A percentile compares a stretch with the other conserved stretches of the same genome.
Evolutionary conservation across 2,329 filamentous ascomycete genomes (phyloP).

Genomic region (Pseudogymnoascus sp.): DNA sequence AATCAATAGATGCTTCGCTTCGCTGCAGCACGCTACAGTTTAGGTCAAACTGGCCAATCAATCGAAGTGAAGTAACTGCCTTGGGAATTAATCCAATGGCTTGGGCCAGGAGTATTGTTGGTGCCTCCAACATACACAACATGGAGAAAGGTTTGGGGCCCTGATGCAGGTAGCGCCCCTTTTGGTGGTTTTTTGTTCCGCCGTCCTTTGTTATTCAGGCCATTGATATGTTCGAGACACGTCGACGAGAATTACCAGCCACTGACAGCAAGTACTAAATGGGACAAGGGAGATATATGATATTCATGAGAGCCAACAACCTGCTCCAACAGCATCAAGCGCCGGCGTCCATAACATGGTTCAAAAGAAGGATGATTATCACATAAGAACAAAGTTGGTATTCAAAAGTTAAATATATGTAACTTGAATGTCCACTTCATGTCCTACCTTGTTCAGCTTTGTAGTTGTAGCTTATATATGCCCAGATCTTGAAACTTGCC

Average conservation of each 20-base stretch:
- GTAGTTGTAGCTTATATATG: neutral
- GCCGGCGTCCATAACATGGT: neutral
- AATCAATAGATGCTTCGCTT: neutral
- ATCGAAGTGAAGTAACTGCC: neutral
- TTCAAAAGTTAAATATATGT: neutral
- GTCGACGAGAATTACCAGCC: neutral
- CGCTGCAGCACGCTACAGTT: neutral
- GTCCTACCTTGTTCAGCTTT: neutral
- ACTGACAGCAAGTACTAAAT: neutral
- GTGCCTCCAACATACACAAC: neutral
- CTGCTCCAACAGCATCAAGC: neutral
- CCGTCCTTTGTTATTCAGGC: neutral
- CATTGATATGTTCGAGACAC: neutral
- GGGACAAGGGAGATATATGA: neutral
- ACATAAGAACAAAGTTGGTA: constrained; percentile 4
- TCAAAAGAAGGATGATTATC: neutral
- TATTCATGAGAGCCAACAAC: neutral
- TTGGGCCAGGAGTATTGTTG: neutral
- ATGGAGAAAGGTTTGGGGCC: neutral
- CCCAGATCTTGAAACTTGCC: neutral
- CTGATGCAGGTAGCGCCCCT: neutral
- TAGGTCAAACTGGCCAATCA: neutral
- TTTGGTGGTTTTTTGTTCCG: neutral
- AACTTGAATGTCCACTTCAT: neutral
- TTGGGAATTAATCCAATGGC: neutral